Base-by-base conservation (phyloP, 2,329 filamentous ascomycete species). In the Fusarium nelsonii region DNA sequence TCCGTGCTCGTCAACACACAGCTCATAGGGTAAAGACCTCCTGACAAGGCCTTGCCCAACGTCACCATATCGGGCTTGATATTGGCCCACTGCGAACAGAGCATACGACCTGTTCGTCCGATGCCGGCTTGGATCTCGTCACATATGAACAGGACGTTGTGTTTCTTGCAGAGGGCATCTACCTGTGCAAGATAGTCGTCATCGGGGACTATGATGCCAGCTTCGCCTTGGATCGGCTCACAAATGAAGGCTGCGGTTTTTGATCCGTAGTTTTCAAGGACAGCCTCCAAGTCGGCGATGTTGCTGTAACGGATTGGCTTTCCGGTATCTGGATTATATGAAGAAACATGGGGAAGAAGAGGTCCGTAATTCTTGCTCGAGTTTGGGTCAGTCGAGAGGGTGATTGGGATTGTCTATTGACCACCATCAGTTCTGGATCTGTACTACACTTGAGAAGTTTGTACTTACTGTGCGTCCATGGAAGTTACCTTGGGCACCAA, bases 111-210 rank as follows among this genome's bases (percentile, higher is more conserved):
- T n/a, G 96, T 99, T 69, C 96, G 91, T 56, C 94, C 96, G 77
- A 99, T 97, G 71, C 95, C 95, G 6, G 96, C 98, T 83, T 99
- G 96, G 75, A 99, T 97, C 85, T 99, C 96, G 79, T 99, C 96
- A 80, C 93, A 97, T 80, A 99, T 97, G 77, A 99, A 84, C 44
- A 99, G 89, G 36, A 97, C 94, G 69, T 97, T 97, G 86, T 98
- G 89, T 85, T 97, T 92, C 81, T 93, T 93, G 85, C 96, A 99
- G 20, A 98, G 90, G 23, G 87, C 91, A 56, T 93, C 88, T 45
- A 94, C 92, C 75, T 91, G 89, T 71, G 84, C 81, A 34, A 99
- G 88, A 82, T 99, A 99, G 80, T 49, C 65, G 37, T 69, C 92
- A 71, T 95, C 92, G 7, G 96, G 96, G 8, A 98, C 95, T 12